A percentile compares a stretch with the other conserved stretches of the same genome.
phyloP scores from a whole-genome alignment of 2,329 filamentous ascomycete genomes.

The Aspergillus thermomutatus region DNA sequence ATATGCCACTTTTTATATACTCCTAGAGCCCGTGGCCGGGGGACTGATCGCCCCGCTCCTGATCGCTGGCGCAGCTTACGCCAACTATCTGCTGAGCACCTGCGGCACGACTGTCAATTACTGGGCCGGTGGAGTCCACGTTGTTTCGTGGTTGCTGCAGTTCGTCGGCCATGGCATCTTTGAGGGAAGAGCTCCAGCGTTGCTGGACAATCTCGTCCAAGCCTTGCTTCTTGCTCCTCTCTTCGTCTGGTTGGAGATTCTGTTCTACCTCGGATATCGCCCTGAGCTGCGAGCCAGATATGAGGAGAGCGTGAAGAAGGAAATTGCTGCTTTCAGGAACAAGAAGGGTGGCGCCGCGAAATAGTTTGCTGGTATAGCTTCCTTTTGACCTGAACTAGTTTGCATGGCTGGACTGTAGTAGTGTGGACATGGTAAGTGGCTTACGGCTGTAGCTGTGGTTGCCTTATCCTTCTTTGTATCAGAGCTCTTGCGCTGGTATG shows the following conservation, averaged over 20 bases:
- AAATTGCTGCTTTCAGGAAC: conserved; percentile 69
- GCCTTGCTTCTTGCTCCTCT: conserved; percentile 90
- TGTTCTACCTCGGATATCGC: conserved; percentile 88
- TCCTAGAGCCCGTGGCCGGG: conserved; percentile 92
- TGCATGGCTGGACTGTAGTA: background rate
- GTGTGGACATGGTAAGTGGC: background rate
- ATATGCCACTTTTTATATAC: conserved; percentile 78
- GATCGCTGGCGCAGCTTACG: conserved; percentile 68
- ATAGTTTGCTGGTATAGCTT: conserved; percentile 3
- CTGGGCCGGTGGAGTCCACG: conserved; percentile 65
- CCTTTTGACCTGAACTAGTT: background rate
- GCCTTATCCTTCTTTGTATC: background rate
- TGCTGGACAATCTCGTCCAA: conserved; percentile 88
- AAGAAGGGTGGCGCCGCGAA: conserved; percentile 18
- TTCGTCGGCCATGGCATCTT: conserved; percentile 89
- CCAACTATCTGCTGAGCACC: conserved; percentile 69
- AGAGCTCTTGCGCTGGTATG: background rate
- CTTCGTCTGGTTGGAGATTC: conserved; percentile 93
- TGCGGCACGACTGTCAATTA: conserved; percentile 60
- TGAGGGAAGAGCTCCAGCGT: conserved; percentile 80
- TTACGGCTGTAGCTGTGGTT: background rate
- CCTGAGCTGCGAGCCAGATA: conserved; percentile 80
- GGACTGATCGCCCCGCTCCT: conserved; percentile 72
- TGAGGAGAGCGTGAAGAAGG: conserved; percentile 68
- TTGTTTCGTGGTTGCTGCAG: conserved; percentile 79